Conservation (phyloP, 2,329 filamentous ascomycete genomes). For the Botryotinia calthae region DNA sequence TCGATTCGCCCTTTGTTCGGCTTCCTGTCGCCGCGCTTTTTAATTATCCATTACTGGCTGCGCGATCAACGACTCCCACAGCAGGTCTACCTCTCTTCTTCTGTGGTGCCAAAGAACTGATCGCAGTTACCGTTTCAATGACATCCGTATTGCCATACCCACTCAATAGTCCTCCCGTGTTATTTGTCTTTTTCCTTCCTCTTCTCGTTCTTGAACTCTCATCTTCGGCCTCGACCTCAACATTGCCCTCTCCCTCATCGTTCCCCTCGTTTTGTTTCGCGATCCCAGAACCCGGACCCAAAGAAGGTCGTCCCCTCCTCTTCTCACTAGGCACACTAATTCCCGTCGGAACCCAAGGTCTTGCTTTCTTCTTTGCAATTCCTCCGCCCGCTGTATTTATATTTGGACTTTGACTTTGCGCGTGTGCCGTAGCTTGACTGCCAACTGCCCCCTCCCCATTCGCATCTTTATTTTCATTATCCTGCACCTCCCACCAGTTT, state of each 20-base stretch:
- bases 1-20: neutral
- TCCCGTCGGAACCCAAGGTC: neutral
- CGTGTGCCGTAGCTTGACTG: neutral
- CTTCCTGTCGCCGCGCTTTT: neutral
- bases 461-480: neutral
- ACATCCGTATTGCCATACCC: neutral
- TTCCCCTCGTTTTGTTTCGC: neutral
- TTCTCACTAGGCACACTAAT: neutral
- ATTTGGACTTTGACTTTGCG: conserved; percentile 18
- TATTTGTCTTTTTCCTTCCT: neutral
- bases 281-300: neutral
- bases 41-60: neutral
- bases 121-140: neutral
- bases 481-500: conserved; percentile 32
- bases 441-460: neutral
- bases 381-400: conserved; percentile 7
- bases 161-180: neutral
- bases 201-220: neutral
- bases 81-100: conserved; percentile 13
- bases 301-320: neutral
- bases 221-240: neutral
- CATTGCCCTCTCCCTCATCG: neutral
- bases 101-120: conserved; percentile 8
- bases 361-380: conserved; percentile 2
- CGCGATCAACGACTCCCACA: neutral